Base-by-base conservation (phyloP, 2,329 filamentous ascomycete genomes). In the Ceratocystis alfenasii region DNA sequence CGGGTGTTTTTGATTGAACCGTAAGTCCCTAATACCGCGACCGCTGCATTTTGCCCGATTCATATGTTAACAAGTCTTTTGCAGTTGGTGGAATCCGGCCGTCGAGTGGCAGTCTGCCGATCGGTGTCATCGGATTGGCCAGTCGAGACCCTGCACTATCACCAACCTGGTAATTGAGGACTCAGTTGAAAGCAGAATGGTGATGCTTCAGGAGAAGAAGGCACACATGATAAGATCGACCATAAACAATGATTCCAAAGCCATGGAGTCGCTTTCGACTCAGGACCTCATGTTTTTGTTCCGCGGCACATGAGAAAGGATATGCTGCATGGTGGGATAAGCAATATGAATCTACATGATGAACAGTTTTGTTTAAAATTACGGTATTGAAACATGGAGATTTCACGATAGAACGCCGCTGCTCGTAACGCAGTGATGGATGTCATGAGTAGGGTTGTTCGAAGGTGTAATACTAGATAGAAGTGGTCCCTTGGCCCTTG, bases 31-130 rank as follows among this genome's bases (percentile, higher is more conserved):
- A 41, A 6, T 12, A 15, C 2, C n/a, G 5, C 25, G 15, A n/a
- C 15, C 20, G 12, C 55, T 17, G 7, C 33, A 41, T 48, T 59
- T 50, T 33, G 45, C 63, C 3, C 46, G 12, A 44, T 5, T 15
- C 0, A 53, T 12, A 1, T 30, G 20, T 62, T 68, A 53, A 69
- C 69, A 20, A 57, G n/a, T 22, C 50, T 1, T 12, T 15, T 65
- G 41, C 33, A 91, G 88, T 70, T 97, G 94, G 94, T 99, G 94
- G 94, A 97, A 97, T 71, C 94, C 94, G n/a, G 92, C 92, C n/a
- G 93, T 93, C 0, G 94, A 99, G 77, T 99, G 94, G 94, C 94
- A 99, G 76, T 94, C 89, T 68, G 94, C 94, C 2, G 94, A 99
- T 74, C 84, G 89, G 69, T 91, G 88, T 73, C 94, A 97, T 76